Evolutionary conservation across 2,329 filamentous ascomycete species (phyloP), one percentile per base, ranked within the genome.

Genomic region (Aspergillus eucalypticola): DNA sequence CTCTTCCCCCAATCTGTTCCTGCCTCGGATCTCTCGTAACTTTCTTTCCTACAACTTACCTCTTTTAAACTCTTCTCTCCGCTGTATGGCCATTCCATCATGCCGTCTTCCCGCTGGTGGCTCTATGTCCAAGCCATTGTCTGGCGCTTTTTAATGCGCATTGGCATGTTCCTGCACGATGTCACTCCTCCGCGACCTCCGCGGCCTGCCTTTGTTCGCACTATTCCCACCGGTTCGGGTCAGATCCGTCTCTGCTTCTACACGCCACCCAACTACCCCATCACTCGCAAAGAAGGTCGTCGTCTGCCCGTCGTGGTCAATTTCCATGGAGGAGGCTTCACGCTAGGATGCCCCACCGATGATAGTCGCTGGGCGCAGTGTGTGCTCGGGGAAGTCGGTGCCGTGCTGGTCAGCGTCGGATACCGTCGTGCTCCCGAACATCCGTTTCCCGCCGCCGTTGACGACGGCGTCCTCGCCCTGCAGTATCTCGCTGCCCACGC

Each of bases 161-260:
- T 90, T 59, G 88, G 88, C 69, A 90, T 90, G 87, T 79, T 83
- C 61, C 77, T 91, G 41, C 88, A 91, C 71, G 83, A 82, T 57
- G 76, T 88, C 60, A 84, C 87, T 1, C 76, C 81, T 44, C 87
- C 88, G 6, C 80, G 83, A 53, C 86, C 88, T 5, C 85, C 86
- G 1, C 78, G 76, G 32, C 87, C 87, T 2, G 75, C 81, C 29
- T 91, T 91, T 75, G 79, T 80, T 50, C 82, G 81, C 48, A 79
- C 79, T 17, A 82, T 90, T 32, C 25, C 82, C 81, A 59, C 83
- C 78, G 60, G 74, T 80, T 54, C 81, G 76, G 41, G 79, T 74
- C 71, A 73, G 35, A 82, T 88, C 59, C 73, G 77, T 21, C 78
- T 89, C 2, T 80, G 84, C 60, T 88, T 89, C 72, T 89, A 88